phyloP scores from a whole-genome alignment of 768 basidiomycete genomes.

The Tylopilus felleus region DNA sequence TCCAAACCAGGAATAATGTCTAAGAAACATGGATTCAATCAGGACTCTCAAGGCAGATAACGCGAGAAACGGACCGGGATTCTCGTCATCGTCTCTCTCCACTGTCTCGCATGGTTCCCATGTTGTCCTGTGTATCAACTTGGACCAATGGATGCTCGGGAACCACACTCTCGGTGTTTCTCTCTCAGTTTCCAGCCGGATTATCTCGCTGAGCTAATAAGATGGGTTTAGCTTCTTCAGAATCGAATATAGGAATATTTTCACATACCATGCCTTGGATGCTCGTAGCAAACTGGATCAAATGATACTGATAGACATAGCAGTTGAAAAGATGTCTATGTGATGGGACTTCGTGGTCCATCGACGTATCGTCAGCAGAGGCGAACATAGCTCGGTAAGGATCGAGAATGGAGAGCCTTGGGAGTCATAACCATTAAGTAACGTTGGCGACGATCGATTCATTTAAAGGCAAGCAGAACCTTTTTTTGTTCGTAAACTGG shows the following conservation, averaged over 20 bases:
- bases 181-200: slow-evolving; percentile 51
- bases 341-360: slow-evolving; percentile 44
- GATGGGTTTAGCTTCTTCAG: not conserved
- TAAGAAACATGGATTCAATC: not conserved
- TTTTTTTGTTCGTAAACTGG: slow-evolving; percentile 45
- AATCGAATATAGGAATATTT: not conserved
- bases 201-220: slow-evolving; percentile 53
- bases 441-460: not conserved
- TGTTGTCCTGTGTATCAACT: slow-evolving; percentile 41
- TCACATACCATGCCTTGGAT: slow-evolving; percentile 36
- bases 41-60: not conserved
- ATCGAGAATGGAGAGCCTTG: slow-evolving; percentile 47
- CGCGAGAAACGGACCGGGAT: slow-evolving; percentile 44
- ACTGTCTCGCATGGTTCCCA: slow-evolving; percentile 45
- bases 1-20: slow-evolving; percentile 60
- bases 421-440: slow-evolving; percentile 27
- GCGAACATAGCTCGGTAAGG: slow-evolving; percentile 58
- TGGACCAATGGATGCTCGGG: slow-evolving; percentile 36
- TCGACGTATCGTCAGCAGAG: slow-evolving; percentile 25
- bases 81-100: slow-evolving; percentile 59
- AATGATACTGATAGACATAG: slow-evolving; percentile 65
- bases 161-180: slow-evolving; percentile 51
- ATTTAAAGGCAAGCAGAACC: slow-evolving; percentile 36
- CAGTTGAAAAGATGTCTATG: slow-evolving; percentile 73
- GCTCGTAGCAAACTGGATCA: slow-evolving; percentile 36